Conservation (phyloP, 2,329 filamentous ascomycete genomes). For the Aspergillus viridinutans region DNA sequence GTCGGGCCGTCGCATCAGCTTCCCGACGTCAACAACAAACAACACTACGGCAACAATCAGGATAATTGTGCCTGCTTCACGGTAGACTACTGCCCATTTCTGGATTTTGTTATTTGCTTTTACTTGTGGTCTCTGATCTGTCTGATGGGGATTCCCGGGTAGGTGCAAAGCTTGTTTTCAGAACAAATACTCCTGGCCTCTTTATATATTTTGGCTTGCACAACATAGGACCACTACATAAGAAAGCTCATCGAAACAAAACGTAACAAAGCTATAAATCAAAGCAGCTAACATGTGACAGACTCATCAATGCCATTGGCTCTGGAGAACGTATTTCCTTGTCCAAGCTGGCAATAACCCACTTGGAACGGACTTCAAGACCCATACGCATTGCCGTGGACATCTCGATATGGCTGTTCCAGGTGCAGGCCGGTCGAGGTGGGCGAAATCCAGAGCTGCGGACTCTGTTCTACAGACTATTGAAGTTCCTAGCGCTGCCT, state of each 20-base stretch:
- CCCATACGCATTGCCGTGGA: slow-evolving; percentile 88
- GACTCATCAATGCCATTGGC: slow-evolving; percentile 88
- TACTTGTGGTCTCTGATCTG: neutral
- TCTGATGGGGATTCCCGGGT: slow-evolving; percentile 45
- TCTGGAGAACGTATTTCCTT: slow-evolving; percentile 74
- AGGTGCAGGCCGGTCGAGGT: slow-evolving; percentile 78
- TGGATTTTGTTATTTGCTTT: slow-evolving; percentile 2
- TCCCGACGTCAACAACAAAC: slow-evolving; percentile 22
- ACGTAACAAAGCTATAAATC: neutral
- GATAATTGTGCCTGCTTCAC: neutral
- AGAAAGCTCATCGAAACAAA: too few species aligned
- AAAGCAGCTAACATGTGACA: slow-evolving; percentile 36
- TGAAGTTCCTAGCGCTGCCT: slow-evolving; percentile 70
- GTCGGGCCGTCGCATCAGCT: slow-evolving; percentile 30
- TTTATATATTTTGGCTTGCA: slow-evolving; percentile 8
- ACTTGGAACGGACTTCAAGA: slow-evolving; percentile 64
- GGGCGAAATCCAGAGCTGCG: slow-evolving; percentile 86
- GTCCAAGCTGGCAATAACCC: slow-evolving; percentile 73
- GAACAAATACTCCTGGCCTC: neutral
- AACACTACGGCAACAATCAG: slow-evolving; percentile 1
- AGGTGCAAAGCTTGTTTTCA: slow-evolving; percentile 14
- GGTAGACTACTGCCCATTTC: neutral
- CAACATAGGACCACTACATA: too few species aligned
- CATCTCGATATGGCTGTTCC: slow-evolving; percentile 96
- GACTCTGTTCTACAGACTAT: slow-evolving; percentile 86